Base-by-base conservation (phyloP, 2,329 filamentous ascomycete species). In the Mycocentrospora acerina region DNA sequence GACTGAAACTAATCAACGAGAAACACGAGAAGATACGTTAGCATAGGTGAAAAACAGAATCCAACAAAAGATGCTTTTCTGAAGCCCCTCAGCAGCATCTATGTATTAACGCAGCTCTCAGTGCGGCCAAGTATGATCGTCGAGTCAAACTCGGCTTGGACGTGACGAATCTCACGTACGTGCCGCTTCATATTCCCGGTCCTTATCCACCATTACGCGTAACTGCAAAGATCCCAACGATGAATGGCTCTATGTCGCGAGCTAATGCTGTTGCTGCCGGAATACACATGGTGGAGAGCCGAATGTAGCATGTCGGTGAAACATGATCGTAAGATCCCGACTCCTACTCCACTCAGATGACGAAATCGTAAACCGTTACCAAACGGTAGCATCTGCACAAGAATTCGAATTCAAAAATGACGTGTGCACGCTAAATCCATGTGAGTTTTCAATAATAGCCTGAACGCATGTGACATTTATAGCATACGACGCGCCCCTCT, bases 211-310 rank as follows among this genome's bases (percentile, higher is more conserved):
- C 19, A 22, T 57, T 57, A 60, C 57, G 58, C 51, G 58, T 62
- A 44, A 40, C 42, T 24, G 32, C 34, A 44, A 29, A 24, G 25
- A 44, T 43, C 26, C 34, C 38, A 46, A 42, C 45, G 39, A 46
- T 44, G 40, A 55, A 47, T 55, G 49, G 50, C 45, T 43, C 37
- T 40, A 19, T 40, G 35, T 28, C 14, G 29, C 18, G 13, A 34
- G 37, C 40, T 49, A 46, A 22, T 22, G 9, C 5, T 22, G 19
- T 9, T 22, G 15, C 42, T 25, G 13, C 40, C 47, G 49, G 51
- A 32, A 31, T 44, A 26, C 19, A 40, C 16, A 39, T 46, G 27
- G 47, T 46, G 60, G 61, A 64, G 61, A 65, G 61, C 61, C 61
- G 58, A 42, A 29, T 35, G 35, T 36, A 24, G 42, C 29, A 53